A percentile compares a stretch with the other conserved stretches of the same genome.
These are phyloP conservation scores for Colletotrichum liriopes DNA, from an alignment of 2,329 filamentous ascomycete species.

Conservation along the genomic window DNA sequence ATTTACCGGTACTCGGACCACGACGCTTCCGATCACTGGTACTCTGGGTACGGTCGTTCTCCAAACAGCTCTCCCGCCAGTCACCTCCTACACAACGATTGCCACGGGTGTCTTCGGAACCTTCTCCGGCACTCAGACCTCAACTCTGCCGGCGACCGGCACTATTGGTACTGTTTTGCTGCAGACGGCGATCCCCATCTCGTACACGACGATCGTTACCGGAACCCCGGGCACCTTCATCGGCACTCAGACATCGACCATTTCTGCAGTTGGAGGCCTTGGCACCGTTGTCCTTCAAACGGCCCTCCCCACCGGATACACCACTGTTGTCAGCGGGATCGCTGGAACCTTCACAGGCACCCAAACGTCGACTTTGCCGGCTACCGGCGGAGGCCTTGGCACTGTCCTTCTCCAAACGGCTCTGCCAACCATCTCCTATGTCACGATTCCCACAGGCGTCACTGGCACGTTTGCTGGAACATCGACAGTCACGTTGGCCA, in stretches of 20 bases:
- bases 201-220: slow-evolving; percentile 22
- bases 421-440: slow-evolving; percentile 24
- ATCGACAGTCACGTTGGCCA: slow-evolving; percentile 3
- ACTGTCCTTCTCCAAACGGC: slow-evolving; percentile 27
- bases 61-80: slow-evolving; percentile 6
- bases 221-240: slow-evolving; percentile 17
- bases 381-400: slow-evolving; percentile 6
- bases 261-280: slow-evolving; percentile 2
- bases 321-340: slow-evolving; percentile 25
- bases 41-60: slow-evolving; percentile 13
- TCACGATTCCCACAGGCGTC: slow-evolving; percentile 22
- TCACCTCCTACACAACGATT: slow-evolving; percentile 5
- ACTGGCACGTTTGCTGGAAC: slow-evolving; percentile 17
- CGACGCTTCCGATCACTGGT: neutral
- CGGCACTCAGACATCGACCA: slow-evolving; percentile 21
- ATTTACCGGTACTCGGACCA: neutral
- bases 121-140: neutral
- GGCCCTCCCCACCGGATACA: slow-evolving; percentile 14
- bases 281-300: slow-evolving; percentile 29
- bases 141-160: slow-evolving; percentile 1
- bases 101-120: slow-evolving; percentile 10
- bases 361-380: slow-evolving; percentile 10
- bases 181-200: slow-evolving; percentile 22
- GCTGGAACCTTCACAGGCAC: slow-evolving; percentile 21
- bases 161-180: slow-evolving; percentile 20